Evolutionary conservation across 371 early-diverging fungal genomes (phyloP).

Genomic region (Lichtheimia hyalospora): DNA sequence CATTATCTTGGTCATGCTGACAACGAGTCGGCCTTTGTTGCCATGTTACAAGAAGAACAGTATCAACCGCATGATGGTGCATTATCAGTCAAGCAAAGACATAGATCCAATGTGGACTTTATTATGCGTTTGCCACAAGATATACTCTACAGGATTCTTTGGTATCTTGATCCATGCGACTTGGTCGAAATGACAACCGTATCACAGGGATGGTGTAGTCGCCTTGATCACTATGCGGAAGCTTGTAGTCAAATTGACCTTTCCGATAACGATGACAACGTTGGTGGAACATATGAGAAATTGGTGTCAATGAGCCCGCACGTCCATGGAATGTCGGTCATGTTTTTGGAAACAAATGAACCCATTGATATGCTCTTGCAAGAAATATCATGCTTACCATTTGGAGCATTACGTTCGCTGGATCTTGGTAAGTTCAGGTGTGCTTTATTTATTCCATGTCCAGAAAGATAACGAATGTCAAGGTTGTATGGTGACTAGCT

Average conservation of each 20-base stretch:
- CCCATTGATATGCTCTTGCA: neutral
- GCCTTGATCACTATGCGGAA: neutral
- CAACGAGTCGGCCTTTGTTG: no score
- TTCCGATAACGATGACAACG: neutral
- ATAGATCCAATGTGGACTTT: neutral
- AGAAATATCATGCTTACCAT: neutral
- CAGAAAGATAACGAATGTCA: no score
- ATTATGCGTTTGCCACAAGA: neutral
- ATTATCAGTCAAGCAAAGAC: no score
- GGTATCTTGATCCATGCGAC: neutral
- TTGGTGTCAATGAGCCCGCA: neutral
- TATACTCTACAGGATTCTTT: neutral
- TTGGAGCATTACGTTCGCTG: neutral
- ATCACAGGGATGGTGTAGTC: neutral
- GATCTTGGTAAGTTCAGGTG: neutral
- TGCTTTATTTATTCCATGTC: no score
- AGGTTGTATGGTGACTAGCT: neutral
- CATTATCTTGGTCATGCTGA: no score
- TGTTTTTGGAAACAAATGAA: neutral
- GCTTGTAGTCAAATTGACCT: neutral
- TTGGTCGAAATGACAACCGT: neutral
- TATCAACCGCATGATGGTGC: no score
- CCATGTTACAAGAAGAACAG: no score
- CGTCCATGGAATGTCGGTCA: neutral
- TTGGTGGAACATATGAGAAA: neutral